Conservation (phyloP, 805 yeast species). For the Kuraishia ogatae region DNA sequence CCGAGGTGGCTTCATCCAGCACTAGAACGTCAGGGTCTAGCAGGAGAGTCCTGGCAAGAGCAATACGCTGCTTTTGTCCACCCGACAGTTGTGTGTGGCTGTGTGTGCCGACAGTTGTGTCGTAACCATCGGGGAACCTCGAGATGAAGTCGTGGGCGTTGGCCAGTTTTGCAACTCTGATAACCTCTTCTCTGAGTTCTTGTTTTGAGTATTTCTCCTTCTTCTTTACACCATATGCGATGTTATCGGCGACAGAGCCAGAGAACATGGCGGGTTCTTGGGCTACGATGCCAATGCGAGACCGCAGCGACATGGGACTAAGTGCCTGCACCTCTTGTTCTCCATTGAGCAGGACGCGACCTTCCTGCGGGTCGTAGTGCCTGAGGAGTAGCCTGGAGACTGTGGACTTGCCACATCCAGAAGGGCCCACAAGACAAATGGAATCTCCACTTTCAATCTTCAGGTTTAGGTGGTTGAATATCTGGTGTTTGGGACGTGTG, state of each 20-base stretch:
- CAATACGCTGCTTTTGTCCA: conserved; percentile 91
- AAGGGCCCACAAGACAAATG: conserved; percentile 92
- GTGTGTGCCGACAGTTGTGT: conserved; percentile 79
- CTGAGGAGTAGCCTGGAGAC: conserved; percentile 71
- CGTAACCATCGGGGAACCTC: conserved; percentile 73
- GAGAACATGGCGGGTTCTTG: conserved; percentile 89
- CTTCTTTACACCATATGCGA: conserved; percentile 63
- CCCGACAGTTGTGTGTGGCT: conserved; percentile 80
- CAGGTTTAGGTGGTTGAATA: conserved; percentile 55
- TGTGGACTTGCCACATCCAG: conserved; percentile 94
- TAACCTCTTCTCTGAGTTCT: conserved; percentile 50
- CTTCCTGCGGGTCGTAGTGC: conserved; percentile 71
- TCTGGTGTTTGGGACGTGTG: conserved; percentile 62
- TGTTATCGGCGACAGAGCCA: conserved; percentile 78
- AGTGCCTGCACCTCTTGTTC: conserved; percentile 34
- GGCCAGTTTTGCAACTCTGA: conserved; percentile 56
- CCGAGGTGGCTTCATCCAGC: conserved; percentile 92
- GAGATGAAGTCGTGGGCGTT: conserved; percentile 64
- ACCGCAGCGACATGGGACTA: conserved; percentile 56
- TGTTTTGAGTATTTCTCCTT: not conserved
- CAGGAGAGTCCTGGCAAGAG: conserved; percentile 80
- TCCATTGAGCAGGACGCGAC: conserved; percentile 57
- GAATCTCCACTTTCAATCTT: conserved; percentile 73
- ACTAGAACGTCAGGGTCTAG: conserved; percentile 73
- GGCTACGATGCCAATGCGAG: conserved; percentile 79